These are phyloP conservation scores for Hypomontagnella submonticulosa DNA, from an alignment of 495 filamentous ascomycete species.

Conservation along the genomic window DNA sequence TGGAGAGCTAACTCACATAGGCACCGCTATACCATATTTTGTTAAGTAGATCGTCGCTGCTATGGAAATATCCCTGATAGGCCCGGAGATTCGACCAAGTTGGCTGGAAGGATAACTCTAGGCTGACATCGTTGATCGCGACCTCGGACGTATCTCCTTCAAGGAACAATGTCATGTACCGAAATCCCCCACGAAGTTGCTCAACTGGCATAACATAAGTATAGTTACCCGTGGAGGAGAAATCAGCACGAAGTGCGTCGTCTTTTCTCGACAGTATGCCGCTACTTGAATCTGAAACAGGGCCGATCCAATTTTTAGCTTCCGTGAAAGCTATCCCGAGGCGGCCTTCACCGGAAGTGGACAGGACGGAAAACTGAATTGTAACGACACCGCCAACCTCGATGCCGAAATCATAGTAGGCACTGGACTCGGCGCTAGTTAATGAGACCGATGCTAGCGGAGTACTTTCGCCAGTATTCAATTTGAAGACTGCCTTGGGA, in stretches of 20 bases:
- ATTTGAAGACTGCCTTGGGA: slow-evolving; percentile 59
- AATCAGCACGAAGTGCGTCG: slow-evolving; percentile 63
- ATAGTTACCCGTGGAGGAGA: slow-evolving; percentile 55
- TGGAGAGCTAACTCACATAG: slow-evolving; percentile 50
- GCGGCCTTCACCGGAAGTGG: slow-evolving; percentile 53
- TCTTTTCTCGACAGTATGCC: slow-evolving; percentile 63
- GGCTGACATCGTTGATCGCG: slow-evolving; percentile 53
- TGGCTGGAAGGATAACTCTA: slow-evolving; percentile 69
- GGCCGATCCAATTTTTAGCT: slow-evolving; percentile 70
- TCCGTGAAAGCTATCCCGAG: slow-evolving; percentile 72
- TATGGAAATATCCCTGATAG: slow-evolving; percentile 73
- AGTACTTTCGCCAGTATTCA: slow-evolving; percentile 44
- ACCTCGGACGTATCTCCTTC: slow-evolving; percentile 51
- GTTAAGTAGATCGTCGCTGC: slow-evolving; percentile 68
- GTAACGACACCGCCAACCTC: slow-evolving; percentile 69
- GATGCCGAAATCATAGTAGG: slow-evolving; percentile 68
- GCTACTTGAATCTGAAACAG: slow-evolving; percentile 69
- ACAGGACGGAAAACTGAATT: slow-evolving; percentile 56
- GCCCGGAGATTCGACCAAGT: slow-evolving; percentile 72
- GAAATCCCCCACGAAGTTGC: slow-evolving; percentile 68
- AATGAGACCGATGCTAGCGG: slow-evolving; percentile 51
- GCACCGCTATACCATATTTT: slow-evolving; percentile 72
- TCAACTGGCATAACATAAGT: slow-evolving; percentile 65
- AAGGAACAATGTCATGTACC: slow-evolving; percentile 69
- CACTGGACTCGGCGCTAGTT: slow-evolving; percentile 56